Percentiles rank a stretch among this genome's conserved stretches.
phyloP scores from a whole-genome alignment of 139 green algal genomes.

The Monoraphidium neglectum region DNA sequence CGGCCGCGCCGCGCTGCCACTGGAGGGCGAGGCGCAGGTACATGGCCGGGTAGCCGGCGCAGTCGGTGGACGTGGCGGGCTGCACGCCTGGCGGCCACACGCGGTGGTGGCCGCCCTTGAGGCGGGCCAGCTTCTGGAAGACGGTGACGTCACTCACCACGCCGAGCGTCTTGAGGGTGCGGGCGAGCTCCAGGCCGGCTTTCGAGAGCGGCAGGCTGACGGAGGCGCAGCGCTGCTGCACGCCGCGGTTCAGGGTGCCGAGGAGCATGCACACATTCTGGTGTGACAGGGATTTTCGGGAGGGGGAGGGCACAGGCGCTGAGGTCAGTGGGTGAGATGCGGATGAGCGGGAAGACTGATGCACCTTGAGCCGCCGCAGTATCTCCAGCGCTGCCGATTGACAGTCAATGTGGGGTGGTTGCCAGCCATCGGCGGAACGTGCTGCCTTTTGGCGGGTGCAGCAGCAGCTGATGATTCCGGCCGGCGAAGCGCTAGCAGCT shows the following conservation, averaged over 20 bases:
- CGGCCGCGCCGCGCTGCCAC: conserved; percentile 15
- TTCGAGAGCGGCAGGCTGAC: conserved; percentile 23
- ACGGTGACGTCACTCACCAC: conserved; percentile 14
- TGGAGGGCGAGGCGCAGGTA: conserved; percentile 26
- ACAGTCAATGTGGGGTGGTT: too few relatives aligned
- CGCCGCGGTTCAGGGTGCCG: conserved; percentile 24
- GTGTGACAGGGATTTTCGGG: too few relatives aligned
- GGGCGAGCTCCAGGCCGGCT: conserved; percentile 20
- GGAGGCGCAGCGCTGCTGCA: neutral
- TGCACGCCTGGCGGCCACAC: neutral
- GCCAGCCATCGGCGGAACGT: too few relatives aligned
- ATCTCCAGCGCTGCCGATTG: too few relatives aligned
- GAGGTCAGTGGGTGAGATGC: too few relatives aligned
- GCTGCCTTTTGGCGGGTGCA: too few relatives aligned
- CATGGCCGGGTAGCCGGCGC: conserved; percentile 19
- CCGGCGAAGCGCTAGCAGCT: too few relatives aligned
- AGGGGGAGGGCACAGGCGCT: too few relatives aligned
- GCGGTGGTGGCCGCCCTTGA: neutral
- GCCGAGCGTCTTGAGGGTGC: conserved; percentile 4
- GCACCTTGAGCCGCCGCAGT: too few relatives aligned
- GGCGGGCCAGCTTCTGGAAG: neutral
- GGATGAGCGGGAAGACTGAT: too few relatives aligned
- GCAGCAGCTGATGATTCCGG: too few relatives aligned
- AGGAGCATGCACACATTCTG: conserved; percentile 26
- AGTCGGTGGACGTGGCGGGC: neutral